Conservation (phyloP, 345 rosid species). For the Lenwebbia sp. region DNA sequence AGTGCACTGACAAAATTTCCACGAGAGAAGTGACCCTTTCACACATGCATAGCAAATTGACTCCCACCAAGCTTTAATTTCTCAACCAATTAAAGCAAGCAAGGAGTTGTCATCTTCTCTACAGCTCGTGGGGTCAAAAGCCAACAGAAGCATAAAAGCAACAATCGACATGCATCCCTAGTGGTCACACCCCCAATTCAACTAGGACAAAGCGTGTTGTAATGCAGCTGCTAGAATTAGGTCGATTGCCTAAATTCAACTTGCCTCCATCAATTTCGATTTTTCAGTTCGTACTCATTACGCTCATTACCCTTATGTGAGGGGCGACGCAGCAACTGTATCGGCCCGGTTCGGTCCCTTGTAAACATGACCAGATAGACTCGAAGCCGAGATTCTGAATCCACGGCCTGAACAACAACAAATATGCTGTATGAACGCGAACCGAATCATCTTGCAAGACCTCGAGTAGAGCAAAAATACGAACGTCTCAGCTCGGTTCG, state of each 20-base stretch:
- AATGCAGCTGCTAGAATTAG: neutral
- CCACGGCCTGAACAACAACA: neutral
- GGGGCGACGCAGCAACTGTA: rapidly evolving
- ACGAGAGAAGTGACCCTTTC: neutral
- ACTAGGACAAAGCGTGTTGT: neutral
- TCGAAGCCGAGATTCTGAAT: rapidly evolving
- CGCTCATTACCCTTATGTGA: neutral
- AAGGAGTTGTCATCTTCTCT: neutral
- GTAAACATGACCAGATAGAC: rapidly evolving
- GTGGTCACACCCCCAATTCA: neutral
- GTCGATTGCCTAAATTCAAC: neutral
- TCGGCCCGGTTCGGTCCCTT: rapidly evolving
- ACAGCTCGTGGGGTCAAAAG: neutral
- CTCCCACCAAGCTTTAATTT: neutral
- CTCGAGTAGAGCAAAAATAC: neutral
- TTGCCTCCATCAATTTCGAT: neutral
- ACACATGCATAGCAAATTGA: neutral
- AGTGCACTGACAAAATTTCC: neutral
- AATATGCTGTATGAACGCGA: neutral
- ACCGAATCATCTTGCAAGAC: neutral
- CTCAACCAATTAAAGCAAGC: neutral
- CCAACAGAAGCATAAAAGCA: neutral
- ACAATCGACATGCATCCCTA: neutral
- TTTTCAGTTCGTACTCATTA: neutral
- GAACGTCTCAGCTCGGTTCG: rapidly evolving